Evolutionary conservation across 768 basidiomycete genomes (phyloP).

Genomic region (Lactarius deliciosus): DNA sequence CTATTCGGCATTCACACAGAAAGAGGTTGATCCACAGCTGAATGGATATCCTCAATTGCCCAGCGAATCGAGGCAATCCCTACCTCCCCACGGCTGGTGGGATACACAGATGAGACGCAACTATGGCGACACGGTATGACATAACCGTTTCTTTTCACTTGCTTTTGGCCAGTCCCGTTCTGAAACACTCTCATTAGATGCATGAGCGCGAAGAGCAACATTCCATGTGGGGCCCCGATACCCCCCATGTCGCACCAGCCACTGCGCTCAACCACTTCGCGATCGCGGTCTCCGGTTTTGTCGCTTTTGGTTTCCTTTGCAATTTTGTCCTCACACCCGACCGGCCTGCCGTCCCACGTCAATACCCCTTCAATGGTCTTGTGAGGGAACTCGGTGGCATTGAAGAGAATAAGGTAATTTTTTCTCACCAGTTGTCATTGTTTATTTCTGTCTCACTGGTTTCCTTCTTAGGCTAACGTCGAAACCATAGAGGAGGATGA

Average conservation of each 20-base stretch:
- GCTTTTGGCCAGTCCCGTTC: conserved; percentile 18
- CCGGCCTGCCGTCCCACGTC: conserved; percentile 63
- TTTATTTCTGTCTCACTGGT: conserved; percentile 5
- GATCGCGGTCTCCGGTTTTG: conserved; percentile 60
- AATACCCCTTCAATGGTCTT: conserved; percentile 76
- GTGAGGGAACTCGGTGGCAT: conserved; percentile 75
- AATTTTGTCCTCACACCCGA: conserved; percentile 58
- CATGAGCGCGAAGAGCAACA: conserved; percentile 79
- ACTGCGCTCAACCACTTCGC: conserved; percentile 65
- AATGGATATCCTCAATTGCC: conserved; percentile 74
- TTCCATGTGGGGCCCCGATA: conserved; percentile 88
- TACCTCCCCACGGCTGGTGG: conserved; percentile 69
- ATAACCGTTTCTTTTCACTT: conserved; percentile 19
- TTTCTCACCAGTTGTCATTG: neutral
- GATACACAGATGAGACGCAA: conserved; percentile 76
- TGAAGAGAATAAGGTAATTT: conserved; percentile 71
- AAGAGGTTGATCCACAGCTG: conserved; percentile 62
- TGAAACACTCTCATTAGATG: conserved; percentile 45
- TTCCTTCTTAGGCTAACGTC: conserved; percentile 39
- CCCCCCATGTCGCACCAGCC: conserved; percentile 57
- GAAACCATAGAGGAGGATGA: conserved; percentile 39
- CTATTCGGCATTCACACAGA: conserved; percentile 32
- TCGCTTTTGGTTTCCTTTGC: conserved; percentile 58
- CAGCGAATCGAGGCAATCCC: conserved; percentile 60
- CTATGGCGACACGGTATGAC: conserved; percentile 71